phyloP scores from a whole-genome alignment of 2,329 filamentous ascomycete genomes.

The Leptographium wingfieldii region DNA sequence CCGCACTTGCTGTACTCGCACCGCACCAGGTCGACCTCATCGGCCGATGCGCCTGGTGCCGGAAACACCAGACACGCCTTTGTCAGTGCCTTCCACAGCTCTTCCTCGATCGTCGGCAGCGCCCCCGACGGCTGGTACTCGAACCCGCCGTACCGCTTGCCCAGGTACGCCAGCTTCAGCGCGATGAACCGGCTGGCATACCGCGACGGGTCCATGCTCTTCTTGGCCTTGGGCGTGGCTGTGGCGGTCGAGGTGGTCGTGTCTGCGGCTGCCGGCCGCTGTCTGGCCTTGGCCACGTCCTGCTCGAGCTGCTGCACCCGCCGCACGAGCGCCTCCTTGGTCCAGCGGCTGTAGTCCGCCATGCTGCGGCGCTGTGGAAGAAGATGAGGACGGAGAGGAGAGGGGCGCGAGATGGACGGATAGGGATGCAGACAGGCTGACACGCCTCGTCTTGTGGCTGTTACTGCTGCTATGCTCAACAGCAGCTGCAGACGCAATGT shows the following conservation, averaged over 20 bases:
- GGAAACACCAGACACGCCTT: constrained; percentile 75
- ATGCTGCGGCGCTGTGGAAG: constrained; percentile 1
- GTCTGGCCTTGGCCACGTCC: background rate
- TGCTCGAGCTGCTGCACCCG: constrained; percentile 12
- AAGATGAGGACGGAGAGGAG: too few relatives aligned
- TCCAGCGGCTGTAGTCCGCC: constrained; percentile 13
- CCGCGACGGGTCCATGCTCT: constrained; percentile 57
- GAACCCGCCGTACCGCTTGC: constrained; percentile 82
- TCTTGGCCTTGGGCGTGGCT: background rate
- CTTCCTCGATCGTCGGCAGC: constrained; percentile 78
- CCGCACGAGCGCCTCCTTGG: constrained; percentile 23
- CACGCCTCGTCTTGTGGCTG: too few relatives aligned
- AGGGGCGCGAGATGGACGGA: background rate
- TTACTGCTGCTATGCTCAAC: too few relatives aligned
- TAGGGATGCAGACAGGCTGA: background rate
- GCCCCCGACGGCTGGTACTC: constrained; percentile 68
- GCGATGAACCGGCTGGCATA: constrained; percentile 80
- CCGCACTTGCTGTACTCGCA: constrained; percentile 94
- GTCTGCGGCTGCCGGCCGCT: background rate
- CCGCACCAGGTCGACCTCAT: constrained; percentile 63
- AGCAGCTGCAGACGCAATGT: background rate
- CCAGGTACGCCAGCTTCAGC: constrained; percentile 87
- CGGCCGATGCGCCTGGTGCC: constrained; percentile 28
- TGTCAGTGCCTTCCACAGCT: constrained; percentile 80
- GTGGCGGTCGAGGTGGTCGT: background rate